Conservation (phyloP, 768 basidiomycete species). For the Holtermanniella nyarrowii region DNA sequence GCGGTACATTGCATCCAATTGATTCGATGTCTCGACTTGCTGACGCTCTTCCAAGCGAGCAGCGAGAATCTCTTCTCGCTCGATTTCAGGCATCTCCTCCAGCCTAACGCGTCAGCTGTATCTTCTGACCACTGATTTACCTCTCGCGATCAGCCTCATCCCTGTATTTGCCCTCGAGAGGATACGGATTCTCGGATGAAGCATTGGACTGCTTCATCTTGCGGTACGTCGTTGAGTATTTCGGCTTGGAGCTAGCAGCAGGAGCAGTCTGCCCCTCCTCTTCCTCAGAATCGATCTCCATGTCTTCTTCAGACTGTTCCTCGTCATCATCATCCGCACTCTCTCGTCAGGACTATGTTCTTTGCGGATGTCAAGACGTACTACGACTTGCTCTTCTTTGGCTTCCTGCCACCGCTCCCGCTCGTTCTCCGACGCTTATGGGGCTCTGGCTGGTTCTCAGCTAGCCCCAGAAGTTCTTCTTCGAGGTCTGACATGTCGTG, state of each 20-base stretch:
- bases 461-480: slow-evolving; percentile 39
- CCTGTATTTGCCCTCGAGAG: slow-evolving; percentile 80
- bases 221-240: neutral
- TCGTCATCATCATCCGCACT: slow-evolving; percentile 47
- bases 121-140: slow-evolving; percentile 47
- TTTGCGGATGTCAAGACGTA: slow-evolving; percentile 38
- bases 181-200: slow-evolving; percentile 60
- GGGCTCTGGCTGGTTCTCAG: slow-evolving; percentile 29
- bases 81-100: slow-evolving; percentile 68
- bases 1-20: slow-evolving; percentile 56
- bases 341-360: slow-evolving; percentile 1
- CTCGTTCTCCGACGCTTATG: slow-evolving; percentile 15
- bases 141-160: slow-evolving; percentile 70
- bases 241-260: slow-evolving; percentile 4
- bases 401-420: slow-evolving; percentile 62
- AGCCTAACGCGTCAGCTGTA: slow-evolving; percentile 48
- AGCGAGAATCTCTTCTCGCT: slow-evolving; percentile 77
- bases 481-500: slow-evolving; percentile 33
- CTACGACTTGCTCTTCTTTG: slow-evolving; percentile 47
- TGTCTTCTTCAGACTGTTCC: slow-evolving; percentile 41
- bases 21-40: slow-evolving; percentile 57
- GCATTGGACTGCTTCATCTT: slow-evolving; percentile 24
- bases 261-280: slow-evolving; percentile 46
- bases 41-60: slow-evolving; percentile 71
- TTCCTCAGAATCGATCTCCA: slow-evolving; percentile 43